Percentiles rank a stretch among this genome's conserved stretches.
Conservation (phyloP, 129 eudicot species). For the Flaveria linearis region DNA sequence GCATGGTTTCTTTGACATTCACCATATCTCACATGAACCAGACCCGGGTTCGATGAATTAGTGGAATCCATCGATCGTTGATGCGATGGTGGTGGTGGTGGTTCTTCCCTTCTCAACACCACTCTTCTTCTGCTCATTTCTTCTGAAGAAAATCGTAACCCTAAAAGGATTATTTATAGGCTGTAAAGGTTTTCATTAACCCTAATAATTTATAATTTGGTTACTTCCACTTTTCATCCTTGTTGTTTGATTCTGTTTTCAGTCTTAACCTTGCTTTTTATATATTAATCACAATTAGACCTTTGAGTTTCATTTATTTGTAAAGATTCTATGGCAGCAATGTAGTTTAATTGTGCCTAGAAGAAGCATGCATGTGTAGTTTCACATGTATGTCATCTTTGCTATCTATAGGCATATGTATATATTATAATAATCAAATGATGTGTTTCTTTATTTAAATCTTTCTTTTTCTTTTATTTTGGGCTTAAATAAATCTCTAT, state of each 20-base stretch:
- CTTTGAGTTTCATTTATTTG: constrained; percentile 28
- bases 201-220: constrained; percentile 14
- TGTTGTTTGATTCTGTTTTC: background rate
- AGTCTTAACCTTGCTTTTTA: constrained; percentile 13
- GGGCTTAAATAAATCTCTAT: background rate
- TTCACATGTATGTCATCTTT: constrained; percentile 33
- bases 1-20: constrained; percentile 91
- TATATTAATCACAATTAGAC: constrained; percentile 32
- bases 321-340: constrained; percentile 21
- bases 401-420: constrained; percentile 28
- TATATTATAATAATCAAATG: background rate
- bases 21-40: constrained; percentile 59
- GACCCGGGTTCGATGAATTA: constrained; percentile 47
- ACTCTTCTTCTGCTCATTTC: constrained; percentile 54
- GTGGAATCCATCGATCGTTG: constrained; percentile 20
- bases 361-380: constrained; percentile 41
- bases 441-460: constrained; percentile 16
- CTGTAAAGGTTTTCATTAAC: constrained; percentile 36
- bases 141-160: constrained; percentile 49
- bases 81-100: constrained; percentile 3
- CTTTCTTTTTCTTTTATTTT: background rate
- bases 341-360: constrained; percentile 31
- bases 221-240: constrained; percentile 41
- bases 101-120: constrained; percentile 51
- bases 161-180: constrained; percentile 59